Evolutionary conservation across 805 yeast species (phyloP).

Genomic region (Scheffersomyces ergatensis): DNA sequence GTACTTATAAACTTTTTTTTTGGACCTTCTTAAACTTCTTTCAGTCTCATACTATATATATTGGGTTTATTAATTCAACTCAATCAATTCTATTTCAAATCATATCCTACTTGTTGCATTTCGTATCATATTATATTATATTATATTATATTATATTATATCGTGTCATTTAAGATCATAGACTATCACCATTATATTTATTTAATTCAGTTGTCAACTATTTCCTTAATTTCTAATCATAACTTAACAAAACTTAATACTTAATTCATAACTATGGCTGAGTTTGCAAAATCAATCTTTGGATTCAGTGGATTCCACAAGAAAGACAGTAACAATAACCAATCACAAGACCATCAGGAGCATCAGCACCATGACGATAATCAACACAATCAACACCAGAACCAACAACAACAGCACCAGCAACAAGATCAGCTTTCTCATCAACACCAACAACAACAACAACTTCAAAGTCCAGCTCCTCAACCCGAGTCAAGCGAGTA

Average conservation of each 20-base stretch:
- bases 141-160: too few species aligned
- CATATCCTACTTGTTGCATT: too few species aligned
- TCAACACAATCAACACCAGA: slow-evolving; percentile 3
- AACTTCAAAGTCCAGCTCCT: not conserved
- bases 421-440: not conserved
- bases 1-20: too few species aligned
- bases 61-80: too few species aligned
- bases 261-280: slow-evolving; percentile 31
- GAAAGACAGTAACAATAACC: slow-evolving; percentile 15
- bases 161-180: too few species aligned
- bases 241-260: not conserved
- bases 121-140: too few species aligned
- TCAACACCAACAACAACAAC: slow-evolving; percentile 4
- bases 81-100: too few species aligned
- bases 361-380: not conserved
- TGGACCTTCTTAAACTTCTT: too few species aligned
- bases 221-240: not conserved
- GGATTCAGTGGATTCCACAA: slow-evolving; percentile 37
- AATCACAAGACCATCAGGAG: too few species aligned
- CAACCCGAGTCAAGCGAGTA: slow-evolving; percentile 2
- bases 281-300: slow-evolving; percentile 44
- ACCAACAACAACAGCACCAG: slow-evolving; percentile 5
- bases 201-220: not conserved
- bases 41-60: too few species aligned
- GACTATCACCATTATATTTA: too few species aligned